Conservation (phyloP, 331 rosid genomes). For the Prunus yedoensis region DNA sequence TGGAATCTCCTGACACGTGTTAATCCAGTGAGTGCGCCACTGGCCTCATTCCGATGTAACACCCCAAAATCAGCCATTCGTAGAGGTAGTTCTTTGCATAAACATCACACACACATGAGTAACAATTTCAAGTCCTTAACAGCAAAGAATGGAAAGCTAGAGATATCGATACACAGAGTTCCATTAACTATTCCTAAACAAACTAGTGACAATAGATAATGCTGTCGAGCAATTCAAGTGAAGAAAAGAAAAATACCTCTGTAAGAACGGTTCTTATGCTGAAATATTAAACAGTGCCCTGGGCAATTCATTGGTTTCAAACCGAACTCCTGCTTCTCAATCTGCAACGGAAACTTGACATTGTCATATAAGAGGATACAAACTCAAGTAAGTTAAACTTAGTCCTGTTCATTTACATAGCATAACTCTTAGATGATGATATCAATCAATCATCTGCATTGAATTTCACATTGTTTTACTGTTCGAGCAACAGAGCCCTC, state of each 20-base stretch:
- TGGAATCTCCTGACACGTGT: constrained; percentile 97
- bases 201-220: neutral
- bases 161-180: neutral
- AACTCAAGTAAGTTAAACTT: neutral
- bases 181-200: too few relatives aligned
- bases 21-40: constrained; percentile 97
- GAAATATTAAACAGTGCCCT: constrained; percentile 94
- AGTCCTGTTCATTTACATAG: too few relatives aligned
- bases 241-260: constrained; percentile 52
- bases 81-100: constrained; percentile 85
- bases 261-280: constrained; percentile 94
- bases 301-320: constrained; percentile 99
- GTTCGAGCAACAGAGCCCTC: neutral
- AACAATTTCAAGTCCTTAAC: neutral
- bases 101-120: neutral
- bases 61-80: constrained; percentile 96
- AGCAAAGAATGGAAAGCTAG: neutral
- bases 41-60: constrained; percentile 95
- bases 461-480: neutral
- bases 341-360: constrained; percentile 37
- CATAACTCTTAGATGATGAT: neutral
- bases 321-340: constrained; percentile 97
- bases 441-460: neutral
- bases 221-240: neutral
- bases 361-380: constrained; percentile 4